phyloP scores from a whole-genome alignment of 73 alveolate species.

The Blepharisma stoltei region DNA sequence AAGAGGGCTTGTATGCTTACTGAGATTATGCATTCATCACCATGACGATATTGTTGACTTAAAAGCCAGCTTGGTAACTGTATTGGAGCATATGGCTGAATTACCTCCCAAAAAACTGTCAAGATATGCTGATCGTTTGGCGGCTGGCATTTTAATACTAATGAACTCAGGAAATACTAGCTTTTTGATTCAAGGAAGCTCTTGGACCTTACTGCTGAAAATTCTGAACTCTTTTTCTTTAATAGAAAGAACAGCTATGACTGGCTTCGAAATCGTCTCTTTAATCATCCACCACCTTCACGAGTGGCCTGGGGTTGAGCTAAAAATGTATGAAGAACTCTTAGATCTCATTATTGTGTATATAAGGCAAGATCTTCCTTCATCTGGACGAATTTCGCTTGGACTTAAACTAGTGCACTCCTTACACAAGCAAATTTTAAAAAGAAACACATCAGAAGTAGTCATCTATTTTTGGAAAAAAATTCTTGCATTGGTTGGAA shows the following conservation, averaged over 20 bases:
- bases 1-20: neutral
- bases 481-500: neutral
- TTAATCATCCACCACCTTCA: neutral
- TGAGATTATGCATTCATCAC: neutral
- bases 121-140: constrained; percentile 12
- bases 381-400: neutral
- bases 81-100: neutral
- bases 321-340: neutral
- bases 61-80: neutral
- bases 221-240: neutral
- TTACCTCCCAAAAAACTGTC: neutral
- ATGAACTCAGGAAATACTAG: neutral
- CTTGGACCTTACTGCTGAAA: constrained; percentile 2
- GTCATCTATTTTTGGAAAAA: constrained; percentile 3
- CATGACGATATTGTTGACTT: neutral
- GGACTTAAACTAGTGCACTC: neutral
- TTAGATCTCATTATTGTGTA: neutral
- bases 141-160: constrained; percentile 18
- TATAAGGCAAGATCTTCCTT: neutral
- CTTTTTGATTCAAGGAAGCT: neutral
- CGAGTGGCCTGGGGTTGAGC: neutral
- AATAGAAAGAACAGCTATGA: constrained; percentile 9
- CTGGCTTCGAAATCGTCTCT: neutral
- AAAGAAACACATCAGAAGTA: neutral
- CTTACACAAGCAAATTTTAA: neutral